Percentiles rank a stretch among this genome's conserved stretches.
phyloP scores from a whole-genome alignment of 1,139 yeast species.

The Geotrichum klebahnii region DNA sequence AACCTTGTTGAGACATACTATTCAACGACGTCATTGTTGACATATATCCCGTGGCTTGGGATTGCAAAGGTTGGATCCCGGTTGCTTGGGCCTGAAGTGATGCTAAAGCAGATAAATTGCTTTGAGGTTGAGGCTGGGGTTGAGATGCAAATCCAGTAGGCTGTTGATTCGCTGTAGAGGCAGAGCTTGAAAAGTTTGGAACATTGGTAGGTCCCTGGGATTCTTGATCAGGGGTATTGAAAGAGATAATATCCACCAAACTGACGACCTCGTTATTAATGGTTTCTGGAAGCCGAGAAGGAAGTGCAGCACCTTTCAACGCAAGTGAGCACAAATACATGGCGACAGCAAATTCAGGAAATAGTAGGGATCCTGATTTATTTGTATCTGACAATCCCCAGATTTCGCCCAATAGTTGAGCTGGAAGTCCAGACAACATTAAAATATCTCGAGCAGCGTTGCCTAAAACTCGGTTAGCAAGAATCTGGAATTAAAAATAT shows the following conservation, averaged over 20 bases:
- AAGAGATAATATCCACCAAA: slow-evolving; percentile 83
- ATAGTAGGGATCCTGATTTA: slow-evolving; percentile 75
- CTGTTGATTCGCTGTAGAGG: slow-evolving; percentile 21
- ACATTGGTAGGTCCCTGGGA: slow-evolving; percentile 32
- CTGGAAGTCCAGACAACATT: slow-evolving; percentile 72
- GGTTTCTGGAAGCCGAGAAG: slow-evolving; percentile 64
- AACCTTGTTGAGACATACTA: slow-evolving; percentile 37
- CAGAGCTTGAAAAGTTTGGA: slow-evolving; percentile 31
- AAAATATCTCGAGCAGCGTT: slow-evolving; percentile 75
- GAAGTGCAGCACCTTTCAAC: slow-evolving; percentile 72
- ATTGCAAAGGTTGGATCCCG: slow-evolving; percentile 34
- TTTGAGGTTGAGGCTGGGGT: slow-evolving; percentile 36
- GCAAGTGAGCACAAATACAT: slow-evolving; percentile 81
- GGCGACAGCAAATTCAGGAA: slow-evolving; percentile 93
- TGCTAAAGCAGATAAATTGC: slow-evolving; percentile 38
- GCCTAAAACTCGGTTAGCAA: slow-evolving; percentile 24
- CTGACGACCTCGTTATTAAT: slow-evolving; percentile 80
- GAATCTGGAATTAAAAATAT: neutral
- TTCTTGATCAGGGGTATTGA: slow-evolving; percentile 64
- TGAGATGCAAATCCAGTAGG: slow-evolving; percentile 24
- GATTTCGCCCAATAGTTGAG: slow-evolving; percentile 74
- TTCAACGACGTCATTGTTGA: slow-evolving; percentile 36
- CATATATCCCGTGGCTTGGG: slow-evolving; percentile 35
- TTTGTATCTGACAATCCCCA: slow-evolving; percentile 90
- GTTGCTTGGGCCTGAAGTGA: slow-evolving; percentile 43